Base-by-base conservation (phyloP, 2,329 filamentous ascomycete genomes). In the Aureobasidium sp. region DNA sequence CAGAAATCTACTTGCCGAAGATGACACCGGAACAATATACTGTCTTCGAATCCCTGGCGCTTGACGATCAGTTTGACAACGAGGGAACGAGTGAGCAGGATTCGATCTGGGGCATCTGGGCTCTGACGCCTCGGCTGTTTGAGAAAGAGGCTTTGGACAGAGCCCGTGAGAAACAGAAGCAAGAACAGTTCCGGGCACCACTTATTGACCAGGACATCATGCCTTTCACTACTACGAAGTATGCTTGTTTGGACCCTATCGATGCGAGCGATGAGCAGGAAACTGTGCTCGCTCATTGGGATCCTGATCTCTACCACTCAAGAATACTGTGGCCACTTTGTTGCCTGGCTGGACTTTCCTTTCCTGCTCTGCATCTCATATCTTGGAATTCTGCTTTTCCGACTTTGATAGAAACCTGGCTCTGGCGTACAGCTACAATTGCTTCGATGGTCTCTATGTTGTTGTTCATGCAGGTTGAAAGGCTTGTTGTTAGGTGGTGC, bases 361-460 rank as follows among this genome's bases (percentile, higher is more conserved):
- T 73, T 60, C 66, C 66, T 13, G 71, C 69, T 14, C 64, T 73
- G n/a, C 70, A 73, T 59, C 65, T 72, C 14, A 68, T 71, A 45
- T 71, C 67, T 9, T 74, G 69, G 69, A 62, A 70, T 51, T 65
- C 68, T 6, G 61, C 60, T 1, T 72, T 73, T 55, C 71, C 70
- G 14, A 72, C 70, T 9, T 37, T 63, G 13, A 49, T 68, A 10
- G 70, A 73, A 41, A 54, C 63, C 9, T 72, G 68, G 68, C 64
- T 72, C 1, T 73, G 71, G 71, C 67, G 70, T 10, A 62, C 50
- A 36, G 63, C 69, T 13, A 67, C 68, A 16, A 64, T 72, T 32
- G 62, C 66, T 2, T 71, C 69, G 2, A 67, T 72, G 30, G 39
- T 69, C 29, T 67, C 67, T 2, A 66, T 71, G 64, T 54, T 73